Evolutionary conservation across 371 early-diverging fungal genomes (phyloP).

Genomic region (Funneliformis caledonium): DNA sequence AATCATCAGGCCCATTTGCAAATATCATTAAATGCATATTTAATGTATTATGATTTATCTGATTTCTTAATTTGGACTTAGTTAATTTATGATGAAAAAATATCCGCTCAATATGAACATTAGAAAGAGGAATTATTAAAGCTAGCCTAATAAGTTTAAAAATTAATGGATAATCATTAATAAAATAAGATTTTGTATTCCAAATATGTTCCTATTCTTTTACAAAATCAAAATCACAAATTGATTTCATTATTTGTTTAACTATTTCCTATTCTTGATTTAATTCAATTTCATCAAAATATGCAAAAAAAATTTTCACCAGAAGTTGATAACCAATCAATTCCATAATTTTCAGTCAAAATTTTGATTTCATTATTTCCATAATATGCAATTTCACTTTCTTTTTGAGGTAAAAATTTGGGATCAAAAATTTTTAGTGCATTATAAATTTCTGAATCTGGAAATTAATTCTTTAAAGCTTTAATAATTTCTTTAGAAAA

Average conservation of each 20-base stretch:
- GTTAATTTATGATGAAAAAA: neutral
- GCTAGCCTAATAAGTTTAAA: neutral
- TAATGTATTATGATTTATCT: neutral
- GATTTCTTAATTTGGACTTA: neutral
- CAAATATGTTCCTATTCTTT: neutral
- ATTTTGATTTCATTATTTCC: neutral
- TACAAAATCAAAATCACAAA: neutral
- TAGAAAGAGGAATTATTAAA: neutral
- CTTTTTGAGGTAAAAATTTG: neutral
- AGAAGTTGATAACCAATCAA: neutral
- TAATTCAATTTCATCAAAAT: neutral
- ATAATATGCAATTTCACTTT: neutral
- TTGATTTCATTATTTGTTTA: neutral
- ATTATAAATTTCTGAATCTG: neutral
- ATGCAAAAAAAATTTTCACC: neutral
- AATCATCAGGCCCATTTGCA: no score
- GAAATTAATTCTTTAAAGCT: neutral
- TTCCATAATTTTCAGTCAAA: neutral
- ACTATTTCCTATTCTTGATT: neutral
- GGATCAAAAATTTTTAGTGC: neutral
- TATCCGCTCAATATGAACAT: neutral
- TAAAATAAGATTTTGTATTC: neutral
- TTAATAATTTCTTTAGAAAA: constrained; percentile 3
- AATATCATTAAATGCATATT: neutral
- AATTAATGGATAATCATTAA: neutral